Evolutionary conservation across 805 yeast species (phyloP).

Genomic region (Lachancea fermentati): DNA sequence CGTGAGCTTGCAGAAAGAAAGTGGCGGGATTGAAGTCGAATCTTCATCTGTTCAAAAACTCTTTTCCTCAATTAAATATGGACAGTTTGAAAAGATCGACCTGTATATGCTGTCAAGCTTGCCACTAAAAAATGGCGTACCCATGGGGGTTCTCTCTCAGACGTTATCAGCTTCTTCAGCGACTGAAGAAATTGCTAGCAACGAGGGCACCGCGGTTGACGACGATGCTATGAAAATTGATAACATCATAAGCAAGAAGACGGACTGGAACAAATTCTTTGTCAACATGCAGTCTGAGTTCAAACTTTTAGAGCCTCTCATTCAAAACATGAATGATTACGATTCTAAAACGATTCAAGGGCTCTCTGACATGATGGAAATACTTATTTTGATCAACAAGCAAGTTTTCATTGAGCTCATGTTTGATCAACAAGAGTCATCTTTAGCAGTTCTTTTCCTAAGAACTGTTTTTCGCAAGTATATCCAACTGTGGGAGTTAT

Average conservation of each 20-base stretch:
- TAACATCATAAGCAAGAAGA: constrained; percentile 10
- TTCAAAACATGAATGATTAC: constrained; percentile 3
- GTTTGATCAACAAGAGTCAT: constrained; percentile 16
- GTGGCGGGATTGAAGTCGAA: constrained; percentile 37
- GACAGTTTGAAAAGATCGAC: constrained; percentile 35
- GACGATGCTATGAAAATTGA: constrained; percentile 15
- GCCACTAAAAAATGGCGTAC: constrained; percentile 16
- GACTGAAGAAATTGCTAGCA: background rate
- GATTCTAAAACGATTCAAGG: constrained; percentile 12
- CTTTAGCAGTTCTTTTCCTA: constrained; percentile 21
- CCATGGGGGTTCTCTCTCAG: background rate
- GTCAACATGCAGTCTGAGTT: constrained; percentile 15
- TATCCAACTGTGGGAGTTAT: constrained; percentile 26
- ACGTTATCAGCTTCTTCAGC: background rate
- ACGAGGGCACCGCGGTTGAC: constrained; percentile 6
- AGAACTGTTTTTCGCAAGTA: constrained; percentile 22
- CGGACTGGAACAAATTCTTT: constrained; percentile 15
- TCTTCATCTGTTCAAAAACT: constrained; percentile 39
- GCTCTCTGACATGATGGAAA: constrained; percentile 18
- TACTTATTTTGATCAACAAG: constrained; percentile 22
- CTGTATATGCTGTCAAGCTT: constrained; percentile 29
- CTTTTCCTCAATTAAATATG: constrained; percentile 35
- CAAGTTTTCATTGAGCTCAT: constrained; percentile 28
- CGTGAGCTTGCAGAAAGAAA: constrained; percentile 36
- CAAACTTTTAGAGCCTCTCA: constrained; percentile 12